phyloP scores from a whole-genome alignment of 495 filamentous ascomycete genomes.

The Baudoinia panamericana region DNA sequence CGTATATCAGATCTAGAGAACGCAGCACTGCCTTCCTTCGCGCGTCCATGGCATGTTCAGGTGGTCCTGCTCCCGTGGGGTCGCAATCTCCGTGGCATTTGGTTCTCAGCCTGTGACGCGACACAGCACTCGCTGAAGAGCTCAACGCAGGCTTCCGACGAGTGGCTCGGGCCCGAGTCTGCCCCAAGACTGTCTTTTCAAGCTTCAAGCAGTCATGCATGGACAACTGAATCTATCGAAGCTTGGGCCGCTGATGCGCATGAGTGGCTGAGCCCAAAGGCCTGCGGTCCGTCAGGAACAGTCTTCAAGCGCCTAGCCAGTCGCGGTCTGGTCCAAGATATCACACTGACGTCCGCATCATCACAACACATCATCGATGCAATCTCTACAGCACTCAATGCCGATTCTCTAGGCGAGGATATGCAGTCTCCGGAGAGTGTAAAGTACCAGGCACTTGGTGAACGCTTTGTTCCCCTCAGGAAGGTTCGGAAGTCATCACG shows the following conservation, averaged over 20 bases:
- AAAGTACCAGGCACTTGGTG: slow-evolving; percentile 30
- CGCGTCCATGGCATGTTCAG: slow-evolving; percentile 53
- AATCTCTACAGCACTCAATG: slow-evolving; percentile 38
- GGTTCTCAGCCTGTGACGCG: slow-evolving; percentile 40
- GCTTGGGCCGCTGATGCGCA: slow-evolving; percentile 30
- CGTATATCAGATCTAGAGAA: slow-evolving; percentile 44
- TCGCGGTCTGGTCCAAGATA: slow-evolving; percentile 49
- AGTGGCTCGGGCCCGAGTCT: slow-evolving; percentile 35
- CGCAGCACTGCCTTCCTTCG: slow-evolving; percentile 39
- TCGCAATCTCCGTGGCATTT: slow-evolving; percentile 43
- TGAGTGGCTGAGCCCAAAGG: slow-evolving; percentile 45
- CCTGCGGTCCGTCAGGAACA: slow-evolving; percentile 40
- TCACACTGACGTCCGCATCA: slow-evolving; percentile 43
- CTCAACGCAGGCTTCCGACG: slow-evolving; percentile 34
- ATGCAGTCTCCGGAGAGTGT: background rate
- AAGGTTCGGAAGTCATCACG: slow-evolving; percentile 56
- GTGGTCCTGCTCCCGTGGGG: slow-evolving; percentile 57
- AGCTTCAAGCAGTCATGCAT: slow-evolving; percentile 19
- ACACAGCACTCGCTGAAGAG: slow-evolving; percentile 28
- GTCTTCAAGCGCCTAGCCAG: slow-evolving; percentile 51
- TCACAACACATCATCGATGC: slow-evolving; percentile 48
- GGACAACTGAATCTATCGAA: slow-evolving; percentile 32
- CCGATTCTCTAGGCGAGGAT: background rate
- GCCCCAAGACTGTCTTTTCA: slow-evolving; percentile 9
- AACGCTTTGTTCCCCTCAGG: slow-evolving; percentile 52